phyloP scores from a whole-genome alignment of 2,329 filamentous ascomycete species.

The Myriosclerotinia duriaeana region DNA sequence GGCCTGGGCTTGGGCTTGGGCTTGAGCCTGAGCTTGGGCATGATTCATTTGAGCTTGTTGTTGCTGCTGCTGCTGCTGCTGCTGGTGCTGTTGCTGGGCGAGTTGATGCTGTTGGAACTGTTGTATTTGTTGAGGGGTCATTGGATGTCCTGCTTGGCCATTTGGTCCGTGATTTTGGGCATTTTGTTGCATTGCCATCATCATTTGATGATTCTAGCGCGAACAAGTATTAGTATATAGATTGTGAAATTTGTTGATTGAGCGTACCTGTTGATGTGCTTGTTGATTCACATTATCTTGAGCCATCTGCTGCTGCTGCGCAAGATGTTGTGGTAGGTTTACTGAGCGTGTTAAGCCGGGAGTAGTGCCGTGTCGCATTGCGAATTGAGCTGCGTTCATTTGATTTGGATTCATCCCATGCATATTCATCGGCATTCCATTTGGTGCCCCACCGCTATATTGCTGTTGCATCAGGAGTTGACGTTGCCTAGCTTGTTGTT shows the following conservation, averaged over 20 bases:
- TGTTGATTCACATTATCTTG: constrained; percentile 42
- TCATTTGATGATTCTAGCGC: constrained; percentile 14
- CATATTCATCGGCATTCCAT: constrained; percentile 47
- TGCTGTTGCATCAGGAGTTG: constrained; percentile 57
- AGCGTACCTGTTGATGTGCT: constrained; percentile 42
- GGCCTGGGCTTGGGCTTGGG: constrained; percentile 37
- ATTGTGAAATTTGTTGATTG: neutral
- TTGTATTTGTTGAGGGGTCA: constrained; percentile 50
- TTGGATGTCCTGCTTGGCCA: constrained; percentile 48
- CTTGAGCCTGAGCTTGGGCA: constrained; percentile 42
- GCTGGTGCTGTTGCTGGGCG: constrained; percentile 50
- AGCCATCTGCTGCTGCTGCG: constrained; percentile 44
- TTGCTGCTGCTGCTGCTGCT: constrained; percentile 41
- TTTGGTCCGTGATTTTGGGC: constrained; percentile 46
- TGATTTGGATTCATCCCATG: constrained; percentile 37
- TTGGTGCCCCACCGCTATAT: constrained; percentile 53
- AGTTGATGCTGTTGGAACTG: constrained; percentile 48
- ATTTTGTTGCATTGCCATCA: constrained; percentile 48
- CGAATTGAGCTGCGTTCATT: constrained; percentile 53
- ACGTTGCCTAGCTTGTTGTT: constrained; percentile 29
- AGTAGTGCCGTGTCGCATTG: constrained; percentile 48
- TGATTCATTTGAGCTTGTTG: constrained; percentile 12
- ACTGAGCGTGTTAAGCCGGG: constrained; percentile 46
- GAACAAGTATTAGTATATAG: neutral
- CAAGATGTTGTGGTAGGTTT: constrained; percentile 48